Evolutionary conservation across 257 asterid genomes (phyloP).

Genomic region (Parsonsia alboflavescens): DNA sequence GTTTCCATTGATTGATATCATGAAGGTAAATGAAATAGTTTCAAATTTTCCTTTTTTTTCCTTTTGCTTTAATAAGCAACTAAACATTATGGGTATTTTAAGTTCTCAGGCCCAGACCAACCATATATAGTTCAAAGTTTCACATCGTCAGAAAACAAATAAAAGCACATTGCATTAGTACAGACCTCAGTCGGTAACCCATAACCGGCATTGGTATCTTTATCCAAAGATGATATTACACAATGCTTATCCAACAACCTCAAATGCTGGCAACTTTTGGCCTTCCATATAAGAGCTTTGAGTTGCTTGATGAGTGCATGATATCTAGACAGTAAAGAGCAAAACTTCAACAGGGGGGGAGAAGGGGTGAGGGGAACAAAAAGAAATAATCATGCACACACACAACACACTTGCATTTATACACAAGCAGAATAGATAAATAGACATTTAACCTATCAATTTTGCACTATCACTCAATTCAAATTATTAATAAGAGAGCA

Average conservation of each 20-base stretch:
- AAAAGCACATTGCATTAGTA: constrained; percentile 6
- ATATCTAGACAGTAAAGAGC: constrained; percentile 44
- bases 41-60: too few relatives aligned
- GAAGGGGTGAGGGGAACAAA: background rate
- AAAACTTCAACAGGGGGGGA: constrained; percentile 10
- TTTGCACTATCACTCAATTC: background rate
- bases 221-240: constrained; percentile 33
- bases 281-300: constrained; percentile 50
- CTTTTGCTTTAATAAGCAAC: background rate
- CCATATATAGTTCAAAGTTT: too few relatives aligned
- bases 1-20: background rate
- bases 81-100: background rate
- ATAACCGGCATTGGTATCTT: constrained; percentile 23
- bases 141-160: constrained; percentile 15
- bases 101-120: background rate
- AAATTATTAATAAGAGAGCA: background rate
- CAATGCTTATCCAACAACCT: constrained; percentile 84
- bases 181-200: constrained; percentile 41
- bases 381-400: background rate
- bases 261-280: constrained; percentile 46
- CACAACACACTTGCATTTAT: background rate
- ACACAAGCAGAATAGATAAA: background rate
- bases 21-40: background rate
- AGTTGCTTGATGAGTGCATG: constrained; percentile 60
- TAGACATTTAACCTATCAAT: background rate